Base-by-base conservation (phyloP, 2,329 filamentous ascomycete species). In the Penicillium sp. region DNA sequence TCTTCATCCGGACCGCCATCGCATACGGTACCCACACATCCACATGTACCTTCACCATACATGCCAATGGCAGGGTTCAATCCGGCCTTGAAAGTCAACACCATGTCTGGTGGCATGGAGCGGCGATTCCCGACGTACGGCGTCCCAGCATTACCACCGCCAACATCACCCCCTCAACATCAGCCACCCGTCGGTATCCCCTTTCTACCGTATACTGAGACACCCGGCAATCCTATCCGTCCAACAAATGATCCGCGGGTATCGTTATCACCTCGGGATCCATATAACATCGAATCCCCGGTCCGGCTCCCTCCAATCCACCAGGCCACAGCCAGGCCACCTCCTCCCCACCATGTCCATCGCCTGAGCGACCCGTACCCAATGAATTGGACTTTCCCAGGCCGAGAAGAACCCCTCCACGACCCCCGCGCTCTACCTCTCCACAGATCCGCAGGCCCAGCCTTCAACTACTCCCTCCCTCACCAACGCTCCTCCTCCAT, bases 261-360 rank as follows among this genome's bases (percentile, higher is more conserved):
- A 10, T 58, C 64, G 1, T 57, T 66, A 31, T 69, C 68, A 20
- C 61, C 63, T 16, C 69, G 64, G 6, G 70, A 73, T 22, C 56
- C 58, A 7, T 71, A 72, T 47, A 32, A 6, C 18, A 50, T 61
- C 5, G 72, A 74, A 39, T 69, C 70, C 6, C 65, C 69, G 11
- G 68, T 75, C 18, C 65, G 72, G 50, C 66, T 75, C 5, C 73
- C 73, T 8, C 73, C 73, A 5, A 75, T 75, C 10, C 69, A 72
- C 16, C 71, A 73, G 16, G 67, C 72, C 9, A 66, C 70, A 1
- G 66, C 64, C 9, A 62, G 59, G 2, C 58, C 53, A 54, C 38
- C 60, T 35, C 50, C 57, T 29, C 44, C 60, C 8, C 59, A 68
- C 18, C 67, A 70, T 20, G 61, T 62, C 1, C 72, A 73, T 53